Conservation (phyloP, 2,329 filamentous ascomycete genomes). For the Penicillium sp. region DNA sequence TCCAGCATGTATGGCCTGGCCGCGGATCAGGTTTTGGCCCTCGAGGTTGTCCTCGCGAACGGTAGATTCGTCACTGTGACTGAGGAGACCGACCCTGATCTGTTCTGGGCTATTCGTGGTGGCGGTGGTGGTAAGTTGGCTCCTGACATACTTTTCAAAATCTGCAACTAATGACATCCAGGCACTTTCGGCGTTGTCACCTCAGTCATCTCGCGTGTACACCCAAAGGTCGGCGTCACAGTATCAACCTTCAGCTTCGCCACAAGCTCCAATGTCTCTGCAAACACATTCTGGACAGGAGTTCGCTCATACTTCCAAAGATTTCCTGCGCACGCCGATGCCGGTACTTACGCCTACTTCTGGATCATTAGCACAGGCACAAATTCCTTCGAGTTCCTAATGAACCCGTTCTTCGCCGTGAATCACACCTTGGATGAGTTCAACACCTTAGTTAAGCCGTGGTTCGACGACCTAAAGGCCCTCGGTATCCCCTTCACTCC, state of each 20-base stretch:
- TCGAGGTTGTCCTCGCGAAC: slow-evolving; percentile 27
- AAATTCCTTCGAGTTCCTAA: slow-evolving; percentile 32
- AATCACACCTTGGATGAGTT: slow-evolving; percentile 29
- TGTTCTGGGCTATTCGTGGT: slow-evolving; percentile 59
- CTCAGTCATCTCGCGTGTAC: slow-evolving; percentile 27
- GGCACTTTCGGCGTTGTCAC: slow-evolving; percentile 30
- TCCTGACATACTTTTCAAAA: neutral
- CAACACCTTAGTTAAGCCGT: slow-evolving; percentile 28
- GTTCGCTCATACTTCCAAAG: slow-evolving; percentile 29
- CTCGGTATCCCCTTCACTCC: slow-evolving; percentile 27
- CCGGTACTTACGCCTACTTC: slow-evolving; percentile 36
- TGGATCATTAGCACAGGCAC: slow-evolving; percentile 24
- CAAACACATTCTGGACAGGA: slow-evolving; percentile 30
- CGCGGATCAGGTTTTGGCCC: slow-evolving; percentile 28
- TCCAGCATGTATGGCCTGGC: slow-evolving; percentile 56
- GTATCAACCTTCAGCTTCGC: slow-evolving; percentile 30
- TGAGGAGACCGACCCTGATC: slow-evolving; percentile 49
- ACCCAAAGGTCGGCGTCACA: slow-evolving; percentile 28
- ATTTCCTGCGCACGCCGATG: slow-evolving; percentile 28
- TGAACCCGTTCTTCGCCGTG: slow-evolving; percentile 30
- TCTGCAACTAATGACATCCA: neutral
- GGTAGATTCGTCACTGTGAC: slow-evolving; percentile 30
- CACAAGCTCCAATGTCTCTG: slow-evolving; percentile 21
- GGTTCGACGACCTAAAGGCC: slow-evolving; percentile 24
- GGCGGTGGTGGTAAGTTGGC: slow-evolving; percentile 12